Base-by-base conservation (phyloP, 2,329 filamentous ascomycete species). In the Apiospora kogelbergensis region DNA sequence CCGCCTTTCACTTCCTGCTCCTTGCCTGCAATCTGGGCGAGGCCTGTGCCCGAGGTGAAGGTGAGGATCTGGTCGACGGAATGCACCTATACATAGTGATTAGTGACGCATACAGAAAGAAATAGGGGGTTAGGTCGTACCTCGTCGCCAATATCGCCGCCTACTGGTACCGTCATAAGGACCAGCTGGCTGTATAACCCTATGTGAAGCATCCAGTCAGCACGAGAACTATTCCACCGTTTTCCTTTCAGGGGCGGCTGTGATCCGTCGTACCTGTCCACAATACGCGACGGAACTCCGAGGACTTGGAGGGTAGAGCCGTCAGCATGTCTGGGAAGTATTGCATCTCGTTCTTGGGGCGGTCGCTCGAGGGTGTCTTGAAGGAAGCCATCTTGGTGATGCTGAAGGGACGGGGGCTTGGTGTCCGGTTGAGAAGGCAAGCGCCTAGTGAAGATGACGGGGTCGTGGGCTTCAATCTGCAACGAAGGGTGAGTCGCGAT, bases 131-230 rank as follows among this genome's bases (percentile, higher is more conserved):
- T 44, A 24, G 15, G 65, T 3, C n/a, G 33, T 70, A 89, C 88
- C 79, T 91, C 88, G 67, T 91, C 88, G n/a, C 89, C 88, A 72
- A 91, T 91, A 40, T 91, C 88, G 2, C 89, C 88, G 17, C 84
- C 84, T 0, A 89, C 85, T 0, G 89, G 89, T 0, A 91, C 83
- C 57, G 88, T 89, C 89, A 91, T 91, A 0, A 89, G 82, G 0
- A 91, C 89, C 10, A 91, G 77, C 76, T 91, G 89, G 13, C 83
- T 84, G 76, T 90, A 90, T 7, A 91, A 78, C 0, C 89, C 89
- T 1, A 33, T 1, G 15, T 40, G 20, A 15, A 5, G 60, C 17
- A 11, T 3, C 24, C 0, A 41, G 11, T 71, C 60, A 68, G 45
- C 20, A 40, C 45, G 2, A 26, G 7, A 22, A 22, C 33, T 4